Base-by-base conservation (phyloP, 495 filamentous ascomycete genomes). In the Cladorrhinum samala region DNA sequence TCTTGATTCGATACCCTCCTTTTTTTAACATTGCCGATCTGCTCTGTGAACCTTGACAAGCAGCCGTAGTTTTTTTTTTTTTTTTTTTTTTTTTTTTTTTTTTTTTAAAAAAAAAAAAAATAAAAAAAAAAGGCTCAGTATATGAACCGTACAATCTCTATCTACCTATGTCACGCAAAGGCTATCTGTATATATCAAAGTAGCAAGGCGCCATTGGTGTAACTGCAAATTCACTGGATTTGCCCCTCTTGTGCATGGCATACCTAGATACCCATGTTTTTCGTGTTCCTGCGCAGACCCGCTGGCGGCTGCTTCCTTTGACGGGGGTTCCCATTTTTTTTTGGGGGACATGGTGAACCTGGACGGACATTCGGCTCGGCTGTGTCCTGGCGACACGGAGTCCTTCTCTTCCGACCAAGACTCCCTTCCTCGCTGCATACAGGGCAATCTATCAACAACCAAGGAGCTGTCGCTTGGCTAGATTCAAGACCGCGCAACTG, bases 261-360 rank as follows among this genome's bases (percentile, higher is more conserved):
- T n/a, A n/a, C n/a, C 16, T 21, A 23, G 36, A 52, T n/a, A n/a
- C 33, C 36, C 44, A 40, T 54, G 44, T 23, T 36, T 9, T 23
- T 11, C 25, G 53, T 9, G 49, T n/a, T 27, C 8, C 5, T 50
- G 53, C n/a, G 39, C 2, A 16, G 27, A 24, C 14, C 40, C 42
- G 49, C 40, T 45, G 20, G 20, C 46, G 38, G 46, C 46, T 33
- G 50, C 46, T 46, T 53, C 46, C 55, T 39, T 53, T 49, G 50
- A 46, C 55, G 43, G 19, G 55, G 55, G 46, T 25, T 17, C 38
- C 24, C 45, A 20, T 20, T 45, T 19, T 45, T 20, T 9, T n/a
- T 56, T 42, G 33, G 27, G 50, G 39, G 49, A 20, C 43, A 36
- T 36, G 42, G 13, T 36, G 49, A 42, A n/a, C n/a, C n/a, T n/a